A percentile compares a stretch with the other conserved stretches of the same genome.
These are phyloP conservation scores for Lachancea nothofagi DNA, from an alignment of 805 yeast species.

Conservation along the genomic window DNA sequence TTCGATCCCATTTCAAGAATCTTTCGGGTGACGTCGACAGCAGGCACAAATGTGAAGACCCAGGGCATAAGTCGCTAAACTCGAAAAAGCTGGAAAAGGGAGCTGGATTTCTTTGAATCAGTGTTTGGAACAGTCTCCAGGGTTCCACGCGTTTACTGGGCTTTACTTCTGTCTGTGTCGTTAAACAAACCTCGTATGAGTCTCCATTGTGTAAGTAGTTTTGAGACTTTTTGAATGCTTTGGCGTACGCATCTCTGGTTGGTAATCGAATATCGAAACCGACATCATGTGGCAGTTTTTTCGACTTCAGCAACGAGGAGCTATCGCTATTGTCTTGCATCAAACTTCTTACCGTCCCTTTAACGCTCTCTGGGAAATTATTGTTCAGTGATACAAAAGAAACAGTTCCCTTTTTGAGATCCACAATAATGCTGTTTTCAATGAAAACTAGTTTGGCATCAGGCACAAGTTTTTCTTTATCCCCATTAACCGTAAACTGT, in stretches of 20 bases:
- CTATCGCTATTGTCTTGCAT: not conserved
- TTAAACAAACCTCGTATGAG: slow-evolving; percentile 88
- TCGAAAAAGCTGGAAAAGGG: slow-evolving; percentile 83
- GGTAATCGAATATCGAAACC: slow-evolving; percentile 43
- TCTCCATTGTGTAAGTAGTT: slow-evolving; percentile 69
- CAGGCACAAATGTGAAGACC: slow-evolving; percentile 44
- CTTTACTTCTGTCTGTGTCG: slow-evolving; percentile 61
- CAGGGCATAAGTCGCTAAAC: slow-evolving; percentile 36
- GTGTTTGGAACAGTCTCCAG: slow-evolving; percentile 75
- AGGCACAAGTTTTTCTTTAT: slow-evolving; percentile 40
- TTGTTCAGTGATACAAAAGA: slow-evolving; percentile 48
- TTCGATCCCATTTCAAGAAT: slow-evolving; percentile 70
- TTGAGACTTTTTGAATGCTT: slow-evolving; percentile 60
- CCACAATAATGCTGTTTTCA: slow-evolving; percentile 55
- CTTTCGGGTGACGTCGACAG: slow-evolving; percentile 94
- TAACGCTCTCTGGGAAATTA: slow-evolving; percentile 30
- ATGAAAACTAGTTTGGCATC: slow-evolving; percentile 72
- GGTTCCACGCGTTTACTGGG: slow-evolving; percentile 48
- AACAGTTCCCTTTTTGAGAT: slow-evolving; percentile 41
- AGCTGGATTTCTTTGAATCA: slow-evolving; percentile 76
- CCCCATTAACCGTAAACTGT: slow-evolving; percentile 36
- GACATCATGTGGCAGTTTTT: slow-evolving; percentile 30
- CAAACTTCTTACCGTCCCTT: slow-evolving; percentile 8
- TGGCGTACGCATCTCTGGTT: slow-evolving; percentile 44
- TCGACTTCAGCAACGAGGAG: slow-evolving; percentile 16